phyloP scores from a whole-genome alignment of 2,329 filamentous ascomycete species.

The Cladosporium sp. region DNA sequence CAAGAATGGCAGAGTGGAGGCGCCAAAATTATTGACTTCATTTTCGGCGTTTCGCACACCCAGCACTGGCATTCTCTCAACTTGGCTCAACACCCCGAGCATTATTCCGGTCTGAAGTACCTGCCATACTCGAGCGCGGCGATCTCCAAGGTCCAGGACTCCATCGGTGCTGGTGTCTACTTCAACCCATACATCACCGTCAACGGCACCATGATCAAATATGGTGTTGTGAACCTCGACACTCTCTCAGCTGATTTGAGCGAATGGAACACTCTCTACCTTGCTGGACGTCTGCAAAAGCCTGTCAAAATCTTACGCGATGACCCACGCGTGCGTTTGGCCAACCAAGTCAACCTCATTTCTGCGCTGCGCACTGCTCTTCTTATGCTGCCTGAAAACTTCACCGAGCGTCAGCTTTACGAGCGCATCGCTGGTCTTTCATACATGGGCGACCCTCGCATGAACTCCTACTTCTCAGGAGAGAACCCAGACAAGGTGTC shows the following conservation, averaged over 20 bases:
- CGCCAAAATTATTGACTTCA: constrained; percentile 98
- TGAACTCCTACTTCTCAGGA: constrained; percentile 71
- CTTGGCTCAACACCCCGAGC: constrained; percentile 80
- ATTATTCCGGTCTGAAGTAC: constrained; percentile 84
- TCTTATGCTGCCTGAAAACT: constrained; percentile 77
- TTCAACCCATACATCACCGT: constrained; percentile 96
- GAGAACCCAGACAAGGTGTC: constrained; percentile 90
- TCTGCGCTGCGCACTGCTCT: constrained; percentile 89
- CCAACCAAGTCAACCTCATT: constrained; percentile 93
- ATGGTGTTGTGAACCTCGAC: constrained; percentile 92
- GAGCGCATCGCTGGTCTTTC: constrained; percentile 88
- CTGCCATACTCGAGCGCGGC: constrained; percentile 72
- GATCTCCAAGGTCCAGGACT: constrained; percentile 83
- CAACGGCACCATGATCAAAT: constrained; percentile 96
- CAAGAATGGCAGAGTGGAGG: constrained; percentile 81
- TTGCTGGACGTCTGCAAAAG: constrained; percentile 95
- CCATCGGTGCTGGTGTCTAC: constrained; percentile 89
- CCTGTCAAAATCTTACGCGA: constrained; percentile 97
- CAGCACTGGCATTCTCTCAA: constrained; percentile 98
- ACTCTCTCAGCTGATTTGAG: constrained; percentile 84
- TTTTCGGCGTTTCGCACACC: constrained; percentile 90
- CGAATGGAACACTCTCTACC: constrained; percentile 91
- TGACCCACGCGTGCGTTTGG: constrained; percentile 85
- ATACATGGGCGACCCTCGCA: constrained; percentile 95
- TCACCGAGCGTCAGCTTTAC: constrained; percentile 87